Evolutionary conservation across 1,284 basidiomycete species (phyloP).

Genomic region (Ceratobasidium sp.): DNA sequence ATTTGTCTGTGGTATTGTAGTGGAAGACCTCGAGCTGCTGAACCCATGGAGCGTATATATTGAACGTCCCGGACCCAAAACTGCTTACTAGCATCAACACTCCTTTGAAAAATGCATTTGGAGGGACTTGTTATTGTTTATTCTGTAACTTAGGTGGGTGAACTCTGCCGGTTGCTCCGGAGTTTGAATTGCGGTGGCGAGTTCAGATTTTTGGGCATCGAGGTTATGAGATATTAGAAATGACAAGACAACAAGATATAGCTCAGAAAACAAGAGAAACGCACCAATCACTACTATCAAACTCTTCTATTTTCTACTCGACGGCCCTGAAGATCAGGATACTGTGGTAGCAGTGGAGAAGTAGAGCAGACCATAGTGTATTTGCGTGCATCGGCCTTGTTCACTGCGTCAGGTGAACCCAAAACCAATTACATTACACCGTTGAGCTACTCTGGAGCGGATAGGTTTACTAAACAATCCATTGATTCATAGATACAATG

Average conservation of each 20-base stretch:
- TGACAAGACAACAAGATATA: background rate
- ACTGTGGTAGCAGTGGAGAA: too few species aligned
- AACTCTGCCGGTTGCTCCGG: constrained; percentile 38
- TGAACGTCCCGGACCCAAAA: background rate
- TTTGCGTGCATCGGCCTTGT: too few species aligned
- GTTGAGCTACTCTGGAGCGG: too few species aligned
- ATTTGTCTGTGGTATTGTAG: too few species aligned
- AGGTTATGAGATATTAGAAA: background rate
- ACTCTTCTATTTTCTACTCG: constrained; percentile 81
- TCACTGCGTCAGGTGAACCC: too few species aligned
- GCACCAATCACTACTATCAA: constrained; percentile 56
- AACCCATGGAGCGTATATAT: background rate
- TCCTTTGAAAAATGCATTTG: constrained; percentile 10
- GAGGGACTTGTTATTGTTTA: background rate
- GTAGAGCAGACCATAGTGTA: too few species aligned
- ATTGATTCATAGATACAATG: too few species aligned
- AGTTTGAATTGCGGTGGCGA: constrained; percentile 19
- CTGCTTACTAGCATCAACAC: background rate
- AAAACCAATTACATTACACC: too few species aligned
- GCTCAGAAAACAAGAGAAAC: background rate
- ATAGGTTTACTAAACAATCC: too few species aligned
- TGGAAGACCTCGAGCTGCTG: background rate
- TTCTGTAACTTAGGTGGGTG: background rate
- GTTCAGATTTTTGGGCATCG: constrained; percentile 39
- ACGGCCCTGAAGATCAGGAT: constrained; percentile 74